A percentile compares a stretch with the other conserved stretches of the same genome.
These are phyloP conservation scores for Vachellia pachyceras DNA, from an alignment of 306 rosid genomes.

Conservation along the genomic window DNA sequence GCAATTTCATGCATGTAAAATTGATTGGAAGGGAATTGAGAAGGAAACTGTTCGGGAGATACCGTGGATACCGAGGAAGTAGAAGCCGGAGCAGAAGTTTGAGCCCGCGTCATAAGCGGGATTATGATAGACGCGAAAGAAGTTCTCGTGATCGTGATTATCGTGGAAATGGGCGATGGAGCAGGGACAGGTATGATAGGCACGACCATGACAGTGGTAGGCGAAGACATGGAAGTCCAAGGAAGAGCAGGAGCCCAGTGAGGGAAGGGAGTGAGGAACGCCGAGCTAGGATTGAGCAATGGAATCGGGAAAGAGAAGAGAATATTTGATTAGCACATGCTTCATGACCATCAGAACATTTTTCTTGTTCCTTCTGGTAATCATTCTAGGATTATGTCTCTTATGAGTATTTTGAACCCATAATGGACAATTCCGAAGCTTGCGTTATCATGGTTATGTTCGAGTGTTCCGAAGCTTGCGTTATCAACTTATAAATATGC, in stretches of 20 bases:
- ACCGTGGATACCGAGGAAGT: slow-evolving; percentile 45
- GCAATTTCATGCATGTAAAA: slow-evolving; percentile 83
- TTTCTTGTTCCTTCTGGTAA: slow-evolving; percentile 21
- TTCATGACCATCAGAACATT: neutral
- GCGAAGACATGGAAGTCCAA: slow-evolving; percentile 49
- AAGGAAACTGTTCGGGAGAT: slow-evolving; percentile 60
- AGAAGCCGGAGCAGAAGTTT: slow-evolving; percentile 59
- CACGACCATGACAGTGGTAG: slow-evolving; percentile 50
- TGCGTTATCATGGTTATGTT: neutral
- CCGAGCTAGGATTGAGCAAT: slow-evolving; percentile 76
- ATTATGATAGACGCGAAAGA: slow-evolving; percentile 46
- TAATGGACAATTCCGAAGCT: neutral
- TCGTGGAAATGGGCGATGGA: slow-evolving; percentile 35
- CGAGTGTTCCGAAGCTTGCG: neutral
- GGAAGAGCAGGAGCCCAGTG: slow-evolving; percentile 52
- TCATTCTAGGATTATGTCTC: slow-evolving; percentile 32
- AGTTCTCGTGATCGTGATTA: slow-evolving; percentile 24
- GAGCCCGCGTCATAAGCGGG: slow-evolving; percentile 56
- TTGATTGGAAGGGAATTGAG: slow-evolving; percentile 68
- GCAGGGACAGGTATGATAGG: slow-evolving; percentile 47
- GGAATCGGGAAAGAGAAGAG: slow-evolving; percentile 77
- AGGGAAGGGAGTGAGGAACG: slow-evolving; percentile 82
- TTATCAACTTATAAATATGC: slow-evolving; percentile 4
- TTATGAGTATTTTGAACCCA: slow-evolving; percentile 2
- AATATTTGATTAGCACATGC: slow-evolving; percentile 34